Evolutionary conservation across 345 rosid genomes (phyloP).

Genomic region (Barbarea vulgaris): DNA sequence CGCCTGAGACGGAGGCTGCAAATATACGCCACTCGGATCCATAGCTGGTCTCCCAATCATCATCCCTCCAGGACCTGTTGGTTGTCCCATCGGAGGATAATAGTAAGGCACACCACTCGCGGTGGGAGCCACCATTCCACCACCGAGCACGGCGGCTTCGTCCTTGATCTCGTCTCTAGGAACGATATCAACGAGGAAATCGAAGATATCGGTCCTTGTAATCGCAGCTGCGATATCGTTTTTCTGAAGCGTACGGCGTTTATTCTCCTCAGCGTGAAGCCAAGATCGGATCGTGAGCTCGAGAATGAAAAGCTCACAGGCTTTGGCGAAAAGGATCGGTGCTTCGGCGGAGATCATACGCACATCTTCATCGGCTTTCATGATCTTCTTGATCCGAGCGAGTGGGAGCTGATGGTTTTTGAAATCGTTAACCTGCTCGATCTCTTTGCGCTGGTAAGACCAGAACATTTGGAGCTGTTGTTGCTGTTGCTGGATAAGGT

Average conservation of each 20-base stretch:
- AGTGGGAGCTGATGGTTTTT: slow-evolving; percentile 97
- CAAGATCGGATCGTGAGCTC: slow-evolving; percentile 95
- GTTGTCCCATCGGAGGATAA: slow-evolving; percentile 89
- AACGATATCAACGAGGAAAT: slow-evolving; percentile 85
- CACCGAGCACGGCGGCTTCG: slow-evolving; percentile 58
- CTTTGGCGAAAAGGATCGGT: slow-evolving; percentile 87
- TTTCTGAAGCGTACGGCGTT: slow-evolving; percentile 90
- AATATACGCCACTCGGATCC: slow-evolving; percentile 70
- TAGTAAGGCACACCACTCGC: slow-evolving; percentile 86
- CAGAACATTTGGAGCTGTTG: slow-evolving; percentile 92
- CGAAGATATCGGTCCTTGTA: slow-evolving; percentile 87
- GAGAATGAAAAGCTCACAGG: slow-evolving; percentile 93
- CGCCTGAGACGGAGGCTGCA: slow-evolving; percentile 90
- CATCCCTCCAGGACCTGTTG: slow-evolving; percentile 76
- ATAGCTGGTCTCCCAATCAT: slow-evolving; percentile 89
- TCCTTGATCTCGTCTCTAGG: slow-evolving; percentile 93
- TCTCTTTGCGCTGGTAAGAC: slow-evolving; percentile 86
- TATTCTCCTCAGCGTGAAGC: slow-evolving; percentile 98
- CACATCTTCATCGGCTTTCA: slow-evolving; percentile 98
- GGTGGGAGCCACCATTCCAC: slow-evolving; percentile 58
- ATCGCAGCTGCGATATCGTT: slow-evolving; percentile 95
- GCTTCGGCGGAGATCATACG: slow-evolving; percentile 99
- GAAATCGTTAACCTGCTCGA: slow-evolving; percentile 91
- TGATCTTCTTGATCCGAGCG: slow-evolving; percentile 93
- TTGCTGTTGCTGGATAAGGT: slow-evolving; percentile 91